Base-by-base conservation (phyloP, 352 stramenopile species). In the Pythium aquatile region DNA sequence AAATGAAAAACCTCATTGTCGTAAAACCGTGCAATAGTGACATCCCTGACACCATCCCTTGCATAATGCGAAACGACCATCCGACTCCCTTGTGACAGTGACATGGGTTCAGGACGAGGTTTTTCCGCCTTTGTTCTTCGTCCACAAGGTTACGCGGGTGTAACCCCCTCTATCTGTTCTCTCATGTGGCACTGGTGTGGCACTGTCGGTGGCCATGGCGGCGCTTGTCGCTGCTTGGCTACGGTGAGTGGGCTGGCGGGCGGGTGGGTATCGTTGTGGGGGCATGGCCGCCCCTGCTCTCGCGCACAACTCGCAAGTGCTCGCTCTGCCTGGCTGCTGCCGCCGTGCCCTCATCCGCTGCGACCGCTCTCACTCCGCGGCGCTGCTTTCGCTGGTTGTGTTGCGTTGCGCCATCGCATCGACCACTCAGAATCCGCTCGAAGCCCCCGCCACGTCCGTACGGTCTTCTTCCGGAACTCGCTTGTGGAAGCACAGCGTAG, bases 211-310 rank as follows among this genome's bases (percentile, higher is more conserved):
- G 58, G 46, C 28, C 57, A 63, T 40, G 39, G 49, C 47, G 17
- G 30, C 46, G 33, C 62, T 68, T 68, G 62, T 68, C 62, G 54
- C 62, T 68, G 62, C 30, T 58, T 65, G 44, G 55, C 49, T 60
- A 46, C 40, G 33, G 39, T 24, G 40, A 20, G 42, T 49, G 17
- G 30, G 48, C 35, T 44, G 33, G 48, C 65, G 48, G 62, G 24
- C 58, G 53, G 46, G 39, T 17, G 44, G 44, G 44, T 51, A 29
- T 51, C 44, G 44, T 51, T 51, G 44, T 60, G 29, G n/a, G 37
- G 33, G 26, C 46, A 58, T 68, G 62, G 55, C 62, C 40, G 64
- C 64, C 64, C 52, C 64, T 65, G 57, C 64, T 70, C 57, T 65
- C 20, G 55, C 62, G 54, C 61, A 68, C 62, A 68, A 60, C 61